Percentiles rank a stretch among this genome's conserved stretches.
phyloP scores from a whole-genome alignment of 2,329 filamentous ascomycete species.

The Phialemonium atrogriseum region DNA sequence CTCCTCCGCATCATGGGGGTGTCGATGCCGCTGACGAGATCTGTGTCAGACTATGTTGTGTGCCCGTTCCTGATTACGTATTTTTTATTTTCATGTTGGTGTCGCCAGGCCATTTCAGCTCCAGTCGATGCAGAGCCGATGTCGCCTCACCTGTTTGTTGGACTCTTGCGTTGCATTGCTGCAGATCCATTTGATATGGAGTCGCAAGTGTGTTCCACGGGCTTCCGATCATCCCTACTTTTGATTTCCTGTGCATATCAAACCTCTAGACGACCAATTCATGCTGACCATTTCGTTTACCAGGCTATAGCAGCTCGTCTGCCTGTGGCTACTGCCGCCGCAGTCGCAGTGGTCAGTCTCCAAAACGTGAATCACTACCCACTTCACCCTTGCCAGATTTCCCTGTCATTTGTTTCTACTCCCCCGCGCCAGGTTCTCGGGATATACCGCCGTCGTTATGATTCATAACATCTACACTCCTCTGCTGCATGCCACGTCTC shows the following conservation, averaged over 20 bases:
- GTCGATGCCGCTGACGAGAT: neutral
- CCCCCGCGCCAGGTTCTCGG: neutral
- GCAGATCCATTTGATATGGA: too few species aligned
- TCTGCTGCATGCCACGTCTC: slow-evolving; percentile 1
- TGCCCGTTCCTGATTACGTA: neutral
- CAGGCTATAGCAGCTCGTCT: slow-evolving; percentile 44
- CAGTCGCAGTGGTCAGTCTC: slow-evolving; percentile 38
- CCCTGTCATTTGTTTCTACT: neutral
- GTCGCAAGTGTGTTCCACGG: too few species aligned
- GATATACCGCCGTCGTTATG: neutral
- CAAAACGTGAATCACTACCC: slow-evolving; percentile 32
- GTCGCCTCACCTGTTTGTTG: too few species aligned
- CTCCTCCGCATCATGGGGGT: slow-evolving; percentile 8
- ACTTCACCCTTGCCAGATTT: slow-evolving; percentile 4
- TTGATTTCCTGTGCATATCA: too few species aligned
- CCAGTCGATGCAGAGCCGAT: too few species aligned
- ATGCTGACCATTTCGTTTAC: slow-evolving; percentile 3
- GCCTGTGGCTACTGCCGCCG: slow-evolving; percentile 46
- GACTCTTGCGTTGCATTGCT: too few species aligned
- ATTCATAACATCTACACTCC: too few species aligned
- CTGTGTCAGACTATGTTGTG: neutral
- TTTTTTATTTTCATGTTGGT: too few species aligned
- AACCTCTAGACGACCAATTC: neutral
- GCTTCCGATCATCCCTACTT: too few species aligned
- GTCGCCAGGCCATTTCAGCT: too few species aligned